A percentile compares a stretch with the other conserved stretches of the same genome.
phyloP scores from a whole-genome alignment of 495 filamentous ascomycete species.

The Aspergillus mulundensis region DNA sequence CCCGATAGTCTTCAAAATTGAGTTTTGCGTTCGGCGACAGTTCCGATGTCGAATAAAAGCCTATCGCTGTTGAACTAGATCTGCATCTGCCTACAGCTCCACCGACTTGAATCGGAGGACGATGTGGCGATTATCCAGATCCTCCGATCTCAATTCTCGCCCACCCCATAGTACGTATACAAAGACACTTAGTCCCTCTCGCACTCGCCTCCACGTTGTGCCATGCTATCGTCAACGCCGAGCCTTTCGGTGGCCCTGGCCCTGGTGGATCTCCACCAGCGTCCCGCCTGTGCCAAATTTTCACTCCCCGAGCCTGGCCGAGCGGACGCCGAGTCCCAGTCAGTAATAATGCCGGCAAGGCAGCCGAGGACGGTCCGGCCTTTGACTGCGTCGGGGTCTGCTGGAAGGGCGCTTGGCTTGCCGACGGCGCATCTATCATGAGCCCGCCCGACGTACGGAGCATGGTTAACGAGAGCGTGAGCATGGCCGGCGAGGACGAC shows the following conservation, averaged over 20 bases:
- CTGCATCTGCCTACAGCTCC: too few species aligned
- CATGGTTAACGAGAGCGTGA: background rate
- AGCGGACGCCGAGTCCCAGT: background rate
- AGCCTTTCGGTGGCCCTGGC: background rate
- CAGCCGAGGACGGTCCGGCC: background rate
- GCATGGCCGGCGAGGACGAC: background rate
- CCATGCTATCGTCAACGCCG: background rate
- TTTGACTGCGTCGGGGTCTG: background rate
- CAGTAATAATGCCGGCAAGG: background rate
- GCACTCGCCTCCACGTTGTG: too few species aligned
- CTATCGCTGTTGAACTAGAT: too few species aligned
- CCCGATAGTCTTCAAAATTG: too few species aligned
- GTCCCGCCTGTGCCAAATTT: background rate
- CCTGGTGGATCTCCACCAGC: background rate
- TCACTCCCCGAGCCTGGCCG: background rate
- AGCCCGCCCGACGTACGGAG: background rate
- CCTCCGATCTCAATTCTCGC: too few species aligned
- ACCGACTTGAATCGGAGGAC: too few species aligned
- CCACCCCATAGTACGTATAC: too few species aligned
- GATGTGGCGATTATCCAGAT: too few species aligned
- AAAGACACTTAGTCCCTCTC: too few species aligned
- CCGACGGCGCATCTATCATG: background rate
- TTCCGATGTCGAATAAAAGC: too few species aligned
- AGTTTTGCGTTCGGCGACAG: too few species aligned
- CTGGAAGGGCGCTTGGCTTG: background rate